Conservation (phyloP, 2,329 filamentous ascomycete species). For the Cladobotryum protrusum region DNA sequence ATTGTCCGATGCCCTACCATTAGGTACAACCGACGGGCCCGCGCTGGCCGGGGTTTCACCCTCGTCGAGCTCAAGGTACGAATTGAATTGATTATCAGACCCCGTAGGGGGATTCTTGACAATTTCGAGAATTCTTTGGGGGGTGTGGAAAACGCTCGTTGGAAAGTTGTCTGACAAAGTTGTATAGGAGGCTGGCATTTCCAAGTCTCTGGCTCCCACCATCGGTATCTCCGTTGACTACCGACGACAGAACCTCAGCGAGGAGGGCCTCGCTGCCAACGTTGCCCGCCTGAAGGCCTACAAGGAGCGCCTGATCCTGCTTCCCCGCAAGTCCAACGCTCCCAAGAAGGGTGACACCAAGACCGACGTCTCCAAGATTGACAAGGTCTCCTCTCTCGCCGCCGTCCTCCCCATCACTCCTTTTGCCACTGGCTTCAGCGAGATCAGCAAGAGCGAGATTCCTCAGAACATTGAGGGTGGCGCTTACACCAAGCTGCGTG, state of each 20-base stretch:
- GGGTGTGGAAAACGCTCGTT: not conserved
- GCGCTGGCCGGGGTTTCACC: slow-evolving; percentile 95
- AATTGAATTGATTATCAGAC: slow-evolving; percentile 2
- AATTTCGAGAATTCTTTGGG: no score
- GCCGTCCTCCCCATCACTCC: slow-evolving; percentile 67
- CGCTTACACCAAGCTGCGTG: slow-evolving; percentile 81
- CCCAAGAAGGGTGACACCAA: slow-evolving; percentile 90
- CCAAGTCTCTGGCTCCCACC: slow-evolving; percentile 88
- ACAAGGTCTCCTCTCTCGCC: slow-evolving; percentile 42
- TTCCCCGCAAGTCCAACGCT: slow-evolving; percentile 91
- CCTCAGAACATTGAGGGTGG: slow-evolving; percentile 70
- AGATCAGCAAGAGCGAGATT: slow-evolving; percentile 78
- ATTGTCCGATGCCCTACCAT: slow-evolving; percentile 95
- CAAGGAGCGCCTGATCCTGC: slow-evolving; percentile 92
- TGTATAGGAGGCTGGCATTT: slow-evolving; percentile 83
- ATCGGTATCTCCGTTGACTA: slow-evolving; percentile 96
- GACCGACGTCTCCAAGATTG: slow-evolving; percentile 67
- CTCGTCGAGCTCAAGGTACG: slow-evolving; percentile 95
- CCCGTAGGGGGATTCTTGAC: not conserved
- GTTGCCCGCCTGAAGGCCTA: slow-evolving; percentile 97
- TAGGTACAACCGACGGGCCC: slow-evolving; percentile 98
- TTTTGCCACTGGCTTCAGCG: slow-evolving; percentile 57
- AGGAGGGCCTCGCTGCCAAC: slow-evolving; percentile 91
- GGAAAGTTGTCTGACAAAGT: slow-evolving; percentile 27
- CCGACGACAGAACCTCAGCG: slow-evolving; percentile 94